A percentile compares a stretch with the other conserved stretches of the same genome.
These are phyloP conservation scores for Cadophora sp. DNA, from an alignment of 2,329 filamentous ascomycete genomes.

Conservation along the genomic window DNA sequence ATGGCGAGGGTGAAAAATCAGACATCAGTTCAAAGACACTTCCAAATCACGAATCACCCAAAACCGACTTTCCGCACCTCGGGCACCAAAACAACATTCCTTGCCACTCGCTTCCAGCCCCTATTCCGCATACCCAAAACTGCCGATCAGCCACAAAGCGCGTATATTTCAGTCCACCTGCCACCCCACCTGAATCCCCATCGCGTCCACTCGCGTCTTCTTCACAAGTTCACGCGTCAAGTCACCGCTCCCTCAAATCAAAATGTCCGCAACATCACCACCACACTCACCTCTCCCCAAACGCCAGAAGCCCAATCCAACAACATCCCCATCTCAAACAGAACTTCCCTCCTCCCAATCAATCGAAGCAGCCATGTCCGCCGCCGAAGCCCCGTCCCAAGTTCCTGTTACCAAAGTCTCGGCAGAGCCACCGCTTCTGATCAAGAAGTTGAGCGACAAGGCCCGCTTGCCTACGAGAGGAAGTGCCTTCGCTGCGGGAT, in stretches of 20 bases:
- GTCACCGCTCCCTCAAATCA: constrained; percentile 26
- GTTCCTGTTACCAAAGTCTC: constrained; percentile 31
- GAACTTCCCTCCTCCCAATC: constrained; percentile 13
- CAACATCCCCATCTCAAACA: constrained; percentile 19
- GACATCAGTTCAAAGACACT: too few species aligned
- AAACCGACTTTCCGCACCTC: background rate
- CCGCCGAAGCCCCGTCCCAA: constrained; percentile 4
- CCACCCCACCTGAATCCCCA: background rate
- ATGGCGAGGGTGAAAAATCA: background rate
- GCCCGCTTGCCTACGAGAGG: constrained; percentile 88
- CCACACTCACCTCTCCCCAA: constrained; percentile 42
- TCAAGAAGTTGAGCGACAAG: constrained; percentile 85
- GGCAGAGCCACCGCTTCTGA: constrained; percentile 45
- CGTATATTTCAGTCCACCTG: constrained; percentile 9
- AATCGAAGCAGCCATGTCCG: constrained; percentile 25
- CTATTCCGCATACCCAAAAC: constrained; percentile 14
- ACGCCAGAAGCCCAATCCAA: constrained; percentile 40
- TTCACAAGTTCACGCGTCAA: constrained; percentile 1
- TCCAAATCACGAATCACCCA: background rate
- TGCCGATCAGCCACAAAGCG: background rate
- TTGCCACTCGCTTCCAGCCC: constrained; percentile 1
- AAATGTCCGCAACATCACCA: constrained; percentile 36
- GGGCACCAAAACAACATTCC: background rate
- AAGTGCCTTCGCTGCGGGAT: constrained; percentile 88
- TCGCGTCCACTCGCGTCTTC: constrained; percentile 16